Percentiles rank a stretch among this genome's conserved stretches.
These are phyloP conservation scores for Rhytidiadelphus loreus DNA, from an alignment of 225 moss, liverwort and hornwort species.

Conservation along the genomic window DNA sequence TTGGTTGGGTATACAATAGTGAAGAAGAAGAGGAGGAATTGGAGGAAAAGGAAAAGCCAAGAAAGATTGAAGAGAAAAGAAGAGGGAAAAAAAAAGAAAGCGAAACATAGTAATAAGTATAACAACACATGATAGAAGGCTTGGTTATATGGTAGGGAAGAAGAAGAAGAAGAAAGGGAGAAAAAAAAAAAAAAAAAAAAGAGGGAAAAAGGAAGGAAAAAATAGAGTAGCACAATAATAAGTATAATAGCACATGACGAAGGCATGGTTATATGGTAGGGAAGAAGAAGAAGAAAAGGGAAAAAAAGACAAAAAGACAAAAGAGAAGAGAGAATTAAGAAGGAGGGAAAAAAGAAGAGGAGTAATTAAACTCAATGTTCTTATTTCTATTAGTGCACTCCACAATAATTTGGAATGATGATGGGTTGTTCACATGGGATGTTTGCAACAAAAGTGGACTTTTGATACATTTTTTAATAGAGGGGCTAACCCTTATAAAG, in stretches of 20 bases:
- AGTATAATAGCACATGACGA: no score
- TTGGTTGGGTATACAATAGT: no score
- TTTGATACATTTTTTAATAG: not conserved
- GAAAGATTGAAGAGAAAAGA: not conserved
- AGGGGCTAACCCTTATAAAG: no score
- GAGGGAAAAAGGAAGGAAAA: no score
- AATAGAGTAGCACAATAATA: no score
- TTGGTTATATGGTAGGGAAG: not conserved
- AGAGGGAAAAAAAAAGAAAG: not conserved
- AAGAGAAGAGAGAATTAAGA: no score
- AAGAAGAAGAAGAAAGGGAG: no score
- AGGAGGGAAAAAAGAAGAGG: not conserved
- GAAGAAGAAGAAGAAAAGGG: not conserved
- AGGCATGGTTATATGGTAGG: not conserved
- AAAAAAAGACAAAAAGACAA: no score
- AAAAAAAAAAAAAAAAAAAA: no score
- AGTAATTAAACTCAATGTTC: not conserved
- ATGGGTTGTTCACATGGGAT: rapidly evolving
- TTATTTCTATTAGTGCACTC: not conserved
- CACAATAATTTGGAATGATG: not conserved
- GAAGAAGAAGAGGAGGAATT: no score
- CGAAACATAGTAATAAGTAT: not conserved
- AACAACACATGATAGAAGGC: not conserved
- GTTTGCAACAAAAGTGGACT: not conserved
- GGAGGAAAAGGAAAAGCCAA: not conserved